phyloP scores from a whole-genome alignment of 1,284 basidiomycete species.

The Cryptococcus sp. region DNA sequence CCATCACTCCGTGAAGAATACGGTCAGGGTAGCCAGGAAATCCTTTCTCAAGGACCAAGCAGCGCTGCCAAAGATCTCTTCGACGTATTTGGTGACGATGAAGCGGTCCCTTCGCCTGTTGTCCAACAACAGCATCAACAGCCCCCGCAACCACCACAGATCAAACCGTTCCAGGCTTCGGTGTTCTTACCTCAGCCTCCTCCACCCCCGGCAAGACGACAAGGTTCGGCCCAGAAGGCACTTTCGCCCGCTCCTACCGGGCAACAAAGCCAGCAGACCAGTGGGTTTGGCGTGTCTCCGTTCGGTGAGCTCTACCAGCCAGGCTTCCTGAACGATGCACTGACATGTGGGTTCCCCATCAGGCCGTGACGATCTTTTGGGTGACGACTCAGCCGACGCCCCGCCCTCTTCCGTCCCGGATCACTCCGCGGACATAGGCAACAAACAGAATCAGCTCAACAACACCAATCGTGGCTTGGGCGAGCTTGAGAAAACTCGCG shows the following conservation, averaged over 20 bases:
- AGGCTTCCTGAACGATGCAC: background rate
- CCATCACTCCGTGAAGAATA: conserved; percentile 56
- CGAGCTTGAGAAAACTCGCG: conserved; percentile 43
- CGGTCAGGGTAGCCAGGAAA: conserved; percentile 25
- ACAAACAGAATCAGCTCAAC: conserved; percentile 75
- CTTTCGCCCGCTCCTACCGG: conserved; percentile 23
- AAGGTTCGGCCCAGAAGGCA: conserved; percentile 4
- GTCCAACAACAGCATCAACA: conserved; percentile 11
- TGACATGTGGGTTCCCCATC: background rate
- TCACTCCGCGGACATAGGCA: conserved; percentile 70
- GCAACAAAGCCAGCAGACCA: conserved; percentile 15
- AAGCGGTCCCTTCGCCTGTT: conserved; percentile 29
- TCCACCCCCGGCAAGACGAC: conserved; percentile 31
- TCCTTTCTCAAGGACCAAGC: conserved; percentile 22
- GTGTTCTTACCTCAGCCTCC: conserved; percentile 35
- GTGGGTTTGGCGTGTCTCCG: conserved; percentile 26
- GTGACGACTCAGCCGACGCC: conserved; percentile 40
- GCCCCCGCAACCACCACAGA: conserved; percentile 3
- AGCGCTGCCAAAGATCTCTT: conserved; percentile 49
- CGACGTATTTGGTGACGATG: conserved; percentile 49
- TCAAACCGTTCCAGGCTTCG: conserved; percentile 8
- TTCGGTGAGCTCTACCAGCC: conserved; percentile 16
- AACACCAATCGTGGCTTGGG: conserved; percentile 65
- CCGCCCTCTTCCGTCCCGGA: conserved; percentile 45
- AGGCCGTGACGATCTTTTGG: conserved; percentile 38